phyloP scores from a whole-genome alignment of 2,329 filamentous ascomycete genomes.

The Cladobotryum mycophilum region DNA sequence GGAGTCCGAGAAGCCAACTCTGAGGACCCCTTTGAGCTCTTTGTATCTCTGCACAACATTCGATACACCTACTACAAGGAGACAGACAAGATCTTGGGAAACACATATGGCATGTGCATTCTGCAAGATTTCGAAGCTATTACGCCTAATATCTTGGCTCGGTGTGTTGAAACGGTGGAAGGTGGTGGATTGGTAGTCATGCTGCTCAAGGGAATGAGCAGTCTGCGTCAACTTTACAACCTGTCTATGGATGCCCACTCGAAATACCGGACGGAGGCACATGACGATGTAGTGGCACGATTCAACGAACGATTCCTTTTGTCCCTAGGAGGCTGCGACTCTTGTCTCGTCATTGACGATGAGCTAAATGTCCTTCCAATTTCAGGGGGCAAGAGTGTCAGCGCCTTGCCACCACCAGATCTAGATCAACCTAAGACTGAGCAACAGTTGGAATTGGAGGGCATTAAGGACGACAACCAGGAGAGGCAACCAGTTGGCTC shows the following conservation, averaged over 20 bases:
- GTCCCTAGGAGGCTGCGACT: conserved; percentile 89
- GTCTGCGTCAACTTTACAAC: conserved; percentile 93
- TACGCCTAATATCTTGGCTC: conserved; percentile 91
- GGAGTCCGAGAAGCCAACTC: conserved; percentile 87
- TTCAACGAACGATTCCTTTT: conserved; percentile 98
- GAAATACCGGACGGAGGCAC: conserved; percentile 91
- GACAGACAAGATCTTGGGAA: conserved; percentile 96
- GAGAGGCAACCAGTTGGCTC: conserved; percentile 84
- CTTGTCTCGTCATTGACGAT: conserved; percentile 93
- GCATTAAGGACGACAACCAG: conserved; percentile 78
- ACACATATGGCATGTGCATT: conserved; percentile 98
- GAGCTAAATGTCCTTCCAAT: conserved; percentile 97
- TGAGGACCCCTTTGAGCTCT: conserved; percentile 94
- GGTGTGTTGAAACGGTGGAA: conserved; percentile 95
- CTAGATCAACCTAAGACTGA: conserved; percentile 66
- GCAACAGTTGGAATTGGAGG: conserved; percentile 69
- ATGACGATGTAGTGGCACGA: conserved; percentile 86
- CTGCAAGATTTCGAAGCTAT: conserved; percentile 96
- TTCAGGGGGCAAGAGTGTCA: conserved; percentile 87
- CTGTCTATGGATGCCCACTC: conserved; percentile 97
- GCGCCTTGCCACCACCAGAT: conserved; percentile 70
- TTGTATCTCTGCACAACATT: conserved; percentile 93
- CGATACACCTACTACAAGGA: conserved; percentile 99
- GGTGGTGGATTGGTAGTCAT: conserved; percentile 88
- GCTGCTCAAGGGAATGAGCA: conserved; percentile 92